Evolutionary conservation across 2,329 filamentous ascomycete genomes (phyloP).

Genomic region (Fusarium sp.): DNA sequence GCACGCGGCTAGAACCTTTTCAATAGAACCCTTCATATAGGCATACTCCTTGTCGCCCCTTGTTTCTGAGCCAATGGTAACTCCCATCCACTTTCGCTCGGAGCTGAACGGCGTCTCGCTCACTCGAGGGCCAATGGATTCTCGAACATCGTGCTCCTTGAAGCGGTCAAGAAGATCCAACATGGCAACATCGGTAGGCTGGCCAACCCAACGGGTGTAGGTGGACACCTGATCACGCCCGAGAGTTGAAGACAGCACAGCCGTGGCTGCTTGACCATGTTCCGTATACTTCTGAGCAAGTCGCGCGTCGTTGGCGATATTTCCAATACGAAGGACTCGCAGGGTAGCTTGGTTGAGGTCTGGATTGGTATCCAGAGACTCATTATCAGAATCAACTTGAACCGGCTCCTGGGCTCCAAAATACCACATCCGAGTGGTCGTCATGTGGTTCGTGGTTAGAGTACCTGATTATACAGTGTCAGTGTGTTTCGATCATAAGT

Average conservation of each 20-base stretch:
- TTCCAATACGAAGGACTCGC: slow-evolving; percentile 89
- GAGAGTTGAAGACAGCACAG: slow-evolving; percentile 87
- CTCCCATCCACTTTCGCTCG: slow-evolving; percentile 99
- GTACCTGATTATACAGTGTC: slow-evolving; percentile 69
- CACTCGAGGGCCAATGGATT: slow-evolving; percentile 83
- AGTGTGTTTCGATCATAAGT: slow-evolving; percentile 12
- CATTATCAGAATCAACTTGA: slow-evolving; percentile 67
- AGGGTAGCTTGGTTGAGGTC: slow-evolving; percentile 75
- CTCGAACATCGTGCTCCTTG: slow-evolving; percentile 90
- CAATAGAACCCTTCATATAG: slow-evolving; percentile 95
- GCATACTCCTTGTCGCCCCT: slow-evolving; percentile 80
- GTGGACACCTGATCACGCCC: slow-evolving; percentile 67
- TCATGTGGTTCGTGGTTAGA: slow-evolving; percentile 98
- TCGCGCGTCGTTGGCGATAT: slow-evolving; percentile 95
- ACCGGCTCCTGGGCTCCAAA: slow-evolving; percentile 74
- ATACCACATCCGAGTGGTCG: slow-evolving; percentile 95
- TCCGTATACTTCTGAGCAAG: slow-evolving; percentile 80
- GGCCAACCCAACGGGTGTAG: slow-evolving; percentile 93
- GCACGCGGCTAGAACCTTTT: slow-evolving; percentile 86
- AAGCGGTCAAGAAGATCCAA: slow-evolving; percentile 92
- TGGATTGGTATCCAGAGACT: slow-evolving; percentile 67
- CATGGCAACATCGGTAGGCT: slow-evolving; percentile 97
- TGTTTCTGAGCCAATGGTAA: slow-evolving; percentile 77
- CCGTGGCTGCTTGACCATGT: slow-evolving; percentile 74
- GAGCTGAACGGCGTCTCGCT: slow-evolving; percentile 96